Evolutionary conservation across 768 basidiomycete genomes (phyloP).

Genomic region (Lyophyllum semitale): DNA sequence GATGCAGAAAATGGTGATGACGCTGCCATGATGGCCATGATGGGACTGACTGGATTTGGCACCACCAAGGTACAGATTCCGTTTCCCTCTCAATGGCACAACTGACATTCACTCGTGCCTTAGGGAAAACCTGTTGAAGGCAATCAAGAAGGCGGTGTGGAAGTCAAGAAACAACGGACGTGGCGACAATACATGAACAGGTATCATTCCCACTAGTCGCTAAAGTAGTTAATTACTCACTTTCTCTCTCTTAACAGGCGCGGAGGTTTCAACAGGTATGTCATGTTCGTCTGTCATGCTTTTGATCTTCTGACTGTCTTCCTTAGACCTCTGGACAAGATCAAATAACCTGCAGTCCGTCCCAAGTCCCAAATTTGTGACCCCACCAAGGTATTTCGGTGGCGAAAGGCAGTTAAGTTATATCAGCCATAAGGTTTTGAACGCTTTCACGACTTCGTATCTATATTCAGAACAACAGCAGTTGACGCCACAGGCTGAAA

Average conservation of each 20-base stretch:
- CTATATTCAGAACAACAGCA: conserved; percentile 10
- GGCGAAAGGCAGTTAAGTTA: conserved; percentile 18
- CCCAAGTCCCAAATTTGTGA: too few species aligned
- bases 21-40: conserved; percentile 82
- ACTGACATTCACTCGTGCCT: background rate
- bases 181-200: conserved; percentile 99
- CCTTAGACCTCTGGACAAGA: conserved; percentile 88
- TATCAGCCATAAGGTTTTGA: conserved; percentile 7
- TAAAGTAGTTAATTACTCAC: conserved; percentile 6
- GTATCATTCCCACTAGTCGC: conserved; percentile 32
- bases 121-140: conserved; percentile 82
- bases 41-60: conserved; percentile 89
- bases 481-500: background rate
- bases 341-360: conserved; percentile 58
- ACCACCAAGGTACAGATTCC: conserved; percentile 74
- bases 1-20: conserved; percentile 68
- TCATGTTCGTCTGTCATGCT: background rate
- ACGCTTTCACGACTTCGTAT: conserved; percentile 15
- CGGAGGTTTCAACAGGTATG: conserved; percentile 83
- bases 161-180: conserved; percentile 81
- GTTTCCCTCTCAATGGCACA: background rate
- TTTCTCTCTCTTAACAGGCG: conserved; percentile 45
- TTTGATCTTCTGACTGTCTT: conserved; percentile 17
- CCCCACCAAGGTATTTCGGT: background rate
- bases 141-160: conserved; percentile 72